Evolutionary conservation across 306 rosid species (phyloP).

Genomic region (Mimosa pudica): DNA sequence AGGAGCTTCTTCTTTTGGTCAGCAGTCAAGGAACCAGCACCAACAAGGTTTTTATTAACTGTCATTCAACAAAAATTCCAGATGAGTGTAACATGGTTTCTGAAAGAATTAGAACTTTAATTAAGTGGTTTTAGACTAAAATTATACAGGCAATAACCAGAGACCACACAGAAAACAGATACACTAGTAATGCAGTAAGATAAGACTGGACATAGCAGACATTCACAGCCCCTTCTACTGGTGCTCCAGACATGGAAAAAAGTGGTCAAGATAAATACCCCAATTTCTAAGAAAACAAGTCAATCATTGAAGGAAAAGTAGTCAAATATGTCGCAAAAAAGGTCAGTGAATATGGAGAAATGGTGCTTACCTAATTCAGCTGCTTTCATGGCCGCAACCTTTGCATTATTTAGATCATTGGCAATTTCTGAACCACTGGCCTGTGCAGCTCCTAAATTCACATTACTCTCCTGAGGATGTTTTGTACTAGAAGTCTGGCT

Average conservation of each 20-base stretch:
- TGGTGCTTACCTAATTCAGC: conserved; percentile 79
- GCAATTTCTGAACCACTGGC: conserved; percentile 49
- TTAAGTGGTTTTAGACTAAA: no score
- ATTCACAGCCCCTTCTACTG: conserved; percentile 23
- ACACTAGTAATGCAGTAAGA: neutral
- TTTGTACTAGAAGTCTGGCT: conserved; percentile 46
- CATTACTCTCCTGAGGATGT: conserved; percentile 54
- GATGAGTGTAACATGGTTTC: conserved; percentile 23
- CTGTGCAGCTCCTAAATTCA: conserved; percentile 42
- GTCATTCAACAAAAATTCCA: conserved; percentile 39
- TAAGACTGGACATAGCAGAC: neutral
- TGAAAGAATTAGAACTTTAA: neutral
- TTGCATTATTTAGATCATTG: conserved; percentile 74
- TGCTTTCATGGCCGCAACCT: conserved; percentile 95
- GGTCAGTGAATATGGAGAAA: conserved; percentile 17
- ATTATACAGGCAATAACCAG: no score
- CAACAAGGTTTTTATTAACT: conserved; percentile 85
- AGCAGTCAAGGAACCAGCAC: conserved; percentile 75
- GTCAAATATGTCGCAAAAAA: conserved; percentile 21
- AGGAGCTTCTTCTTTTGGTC: conserved; percentile 98
- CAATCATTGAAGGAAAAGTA: conserved; percentile 12
- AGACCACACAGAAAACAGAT: conserved; percentile 8
- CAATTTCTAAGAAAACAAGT: conserved; percentile 23
- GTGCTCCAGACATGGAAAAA: conserved; percentile 28
- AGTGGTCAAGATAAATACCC: conserved; percentile 14